Evolutionary conservation across 371 early-diverging fungal genomes (phyloP).

Genomic region (Lichtheimia corymbifera): DNA sequence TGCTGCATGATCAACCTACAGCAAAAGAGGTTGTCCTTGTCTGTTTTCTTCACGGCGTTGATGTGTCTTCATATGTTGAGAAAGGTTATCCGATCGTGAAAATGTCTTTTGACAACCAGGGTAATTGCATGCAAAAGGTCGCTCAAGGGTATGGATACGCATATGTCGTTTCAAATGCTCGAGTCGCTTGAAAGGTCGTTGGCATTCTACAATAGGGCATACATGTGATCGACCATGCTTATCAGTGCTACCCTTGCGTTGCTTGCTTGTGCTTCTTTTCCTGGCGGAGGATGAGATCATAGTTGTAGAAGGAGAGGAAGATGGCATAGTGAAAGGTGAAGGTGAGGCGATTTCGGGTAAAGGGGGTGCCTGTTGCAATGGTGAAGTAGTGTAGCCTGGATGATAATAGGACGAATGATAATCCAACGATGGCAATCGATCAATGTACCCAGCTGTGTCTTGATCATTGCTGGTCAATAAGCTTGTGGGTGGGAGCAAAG

Average conservation of each 20-base stretch:
- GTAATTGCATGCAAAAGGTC: constrained; percentile 66
- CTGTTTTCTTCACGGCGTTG: constrained; percentile 37
- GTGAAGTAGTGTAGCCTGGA: too few relatives aligned
- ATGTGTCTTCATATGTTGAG: constrained; percentile 64
- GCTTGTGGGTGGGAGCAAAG: constrained; percentile 1
- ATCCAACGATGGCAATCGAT: too few relatives aligned
- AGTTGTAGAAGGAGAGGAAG: neutral
- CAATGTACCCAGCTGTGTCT: too few relatives aligned
- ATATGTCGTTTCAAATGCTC: constrained; percentile 89
- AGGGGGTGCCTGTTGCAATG: too few relatives aligned
- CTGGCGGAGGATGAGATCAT: neutral
- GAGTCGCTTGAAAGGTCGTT: constrained; percentile 68
- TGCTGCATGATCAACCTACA: constrained; percentile 2
- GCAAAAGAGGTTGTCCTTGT: neutral
- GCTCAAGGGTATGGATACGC: constrained; percentile 80
- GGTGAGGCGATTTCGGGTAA: too few relatives aligned
- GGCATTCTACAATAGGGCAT: constrained; percentile 50
- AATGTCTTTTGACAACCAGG: constrained; percentile 75
- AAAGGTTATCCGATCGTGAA: constrained; percentile 74
- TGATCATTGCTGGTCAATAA: neutral
- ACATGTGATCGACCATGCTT: constrained; percentile 23
- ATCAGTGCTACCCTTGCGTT: constrained; percentile 5
- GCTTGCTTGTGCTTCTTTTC: constrained; percentile 6
- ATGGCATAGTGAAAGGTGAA: too few relatives aligned
- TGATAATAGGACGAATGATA: too few relatives aligned